phyloP scores from a whole-genome alignment of 2,329 filamentous ascomycete genomes.

The Phaeosphaeriaceae sp. region DNA sequence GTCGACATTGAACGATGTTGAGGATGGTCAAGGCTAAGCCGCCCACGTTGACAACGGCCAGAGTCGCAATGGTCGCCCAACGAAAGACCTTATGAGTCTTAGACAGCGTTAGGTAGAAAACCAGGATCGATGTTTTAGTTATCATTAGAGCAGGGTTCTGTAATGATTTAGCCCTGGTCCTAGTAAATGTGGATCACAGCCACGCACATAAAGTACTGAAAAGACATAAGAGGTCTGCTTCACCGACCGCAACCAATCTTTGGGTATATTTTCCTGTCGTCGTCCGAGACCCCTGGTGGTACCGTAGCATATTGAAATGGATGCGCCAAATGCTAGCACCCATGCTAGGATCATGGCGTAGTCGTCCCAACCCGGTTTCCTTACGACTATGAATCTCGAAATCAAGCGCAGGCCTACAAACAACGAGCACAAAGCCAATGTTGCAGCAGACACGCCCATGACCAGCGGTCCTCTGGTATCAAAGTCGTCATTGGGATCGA shows the following conservation, averaged over 20 bases:
- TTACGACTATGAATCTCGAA: conserved; percentile 75
- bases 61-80: conserved; percentile 79
- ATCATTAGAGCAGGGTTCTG: conserved; percentile 89
- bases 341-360: conserved; percentile 81
- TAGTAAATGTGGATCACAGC: neutral
- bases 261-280: conserved; percentile 66
- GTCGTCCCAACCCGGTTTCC: conserved; percentile 76
- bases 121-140: conserved; percentile 88
- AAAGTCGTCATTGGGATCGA: conserved; percentile 22
- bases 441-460: conserved; percentile 72
- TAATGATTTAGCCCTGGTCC: conserved; percentile 21
- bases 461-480: conserved; percentile 53
- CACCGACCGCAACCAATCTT: conserved; percentile 58
- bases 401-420: conserved; percentile 79
- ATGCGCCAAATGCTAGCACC: conserved; percentile 72
- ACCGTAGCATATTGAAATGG: conserved; percentile 70
- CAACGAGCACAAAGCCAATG: conserved; percentile 71
- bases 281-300: conserved; percentile 70
- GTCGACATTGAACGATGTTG: conserved; percentile 85
- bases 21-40: conserved; percentile 82
- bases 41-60: conserved; percentile 78
- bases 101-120: conserved; percentile 86
- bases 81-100: conserved; percentile 79
- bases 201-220: conserved; percentile 64
- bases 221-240: conserved; percentile 66